Base-by-base conservation (phyloP, 176 grass and related monocot genomes). In the Tillandsia fasciculata region DNA sequence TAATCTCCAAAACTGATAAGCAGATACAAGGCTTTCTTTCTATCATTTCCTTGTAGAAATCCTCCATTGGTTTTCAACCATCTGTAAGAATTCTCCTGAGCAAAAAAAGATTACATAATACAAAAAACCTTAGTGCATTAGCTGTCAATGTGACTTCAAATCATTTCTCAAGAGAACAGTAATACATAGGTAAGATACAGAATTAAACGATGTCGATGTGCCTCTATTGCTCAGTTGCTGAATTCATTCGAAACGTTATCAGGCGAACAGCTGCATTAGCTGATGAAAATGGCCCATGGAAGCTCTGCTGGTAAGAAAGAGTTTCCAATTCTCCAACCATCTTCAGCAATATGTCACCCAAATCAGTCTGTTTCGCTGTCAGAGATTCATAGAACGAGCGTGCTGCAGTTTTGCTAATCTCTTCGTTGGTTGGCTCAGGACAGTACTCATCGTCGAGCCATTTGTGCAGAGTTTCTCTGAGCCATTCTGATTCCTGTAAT, bases 391-490 rank as follows among this genome's bases (percentile, higher is more conserved):
- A 72, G 75, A 81, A 92, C 2, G 92, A 96, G 52, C 82, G 42
- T 5, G 88, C 85, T 0, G 92, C 86, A 0, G 87, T 79, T 70
- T 63, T 85, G 77, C 92, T 96, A 80, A 96, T 96, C 68, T 90
- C 92, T 33, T 85, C 70, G 24, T 96, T 96, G 74, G 92, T 73
- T 0, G 88, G 67, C 74, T 96, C 92, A 0, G 92, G 92, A 76
- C 88, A 96, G 66, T 90, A 96, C 68, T 92, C 88, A 0, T 92
- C 86, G 0, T 96, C 88, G 13, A 96, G 78, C 92, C 92, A 96
- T 67, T 77, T 85, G 86, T 89, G 92, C 14, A 96, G 75, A 0
- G 81, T 80, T 79, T 74, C 83, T 81, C 81, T 91, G 59, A 92
- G 68, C 92, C 88, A 96, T 63, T 96, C 88, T 0, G 92, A 89